Evolutionary conservation across 371 early-diverging fungal genomes (phyloP), one percentile per base, ranked within the genome.

Genomic region (Encephalitozoon intestinalis): DNA sequence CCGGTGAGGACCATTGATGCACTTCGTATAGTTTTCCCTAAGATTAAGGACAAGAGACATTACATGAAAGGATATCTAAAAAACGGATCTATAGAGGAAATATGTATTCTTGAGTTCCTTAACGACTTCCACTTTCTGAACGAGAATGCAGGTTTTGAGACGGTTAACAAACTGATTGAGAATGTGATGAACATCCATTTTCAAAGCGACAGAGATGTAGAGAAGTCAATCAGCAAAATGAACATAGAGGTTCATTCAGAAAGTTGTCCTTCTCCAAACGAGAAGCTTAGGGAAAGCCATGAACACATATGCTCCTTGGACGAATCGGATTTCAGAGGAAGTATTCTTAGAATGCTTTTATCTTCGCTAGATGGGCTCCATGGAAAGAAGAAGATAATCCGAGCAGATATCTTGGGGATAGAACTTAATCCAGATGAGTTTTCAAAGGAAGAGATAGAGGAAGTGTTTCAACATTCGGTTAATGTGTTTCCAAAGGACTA

Each of bases 401-500:
- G 63, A 37, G 75, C 25, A 49, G 52, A 41, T 40, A 18, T 52
- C 1, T 11, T 67, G 15, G 25, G 23, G n/a, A 11, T 44, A 12
- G 28, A 44, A 21, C 51, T 75, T 30, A 26, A 66, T 15, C 49
- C 31, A 34, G 2, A 31, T 46, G 46, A 53, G 51, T 76, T 76
- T 44, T 44, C 15, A 8, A 37, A 18, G 3, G 25, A 63, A 2
- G 76, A 76, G 30, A 63, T 69, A 25, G 67, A 67, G 12, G 18
- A 54, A 4, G 54, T 41, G 0, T 63, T 69, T 5, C 37, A 68
- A 12, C 25, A 63, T 12, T 76, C 76, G 46, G 44, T 69, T 15
- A n/a, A 76, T 54, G 70, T 76, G 4, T 76, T 76, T 46, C 31
- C 39, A 7, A 53, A 68, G 28, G 69, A 69, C 0, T 49, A 52